Conservation (phyloP, 2,329 filamentous ascomycete genomes). For the Davidsoniella neocaledoniae region DNA sequence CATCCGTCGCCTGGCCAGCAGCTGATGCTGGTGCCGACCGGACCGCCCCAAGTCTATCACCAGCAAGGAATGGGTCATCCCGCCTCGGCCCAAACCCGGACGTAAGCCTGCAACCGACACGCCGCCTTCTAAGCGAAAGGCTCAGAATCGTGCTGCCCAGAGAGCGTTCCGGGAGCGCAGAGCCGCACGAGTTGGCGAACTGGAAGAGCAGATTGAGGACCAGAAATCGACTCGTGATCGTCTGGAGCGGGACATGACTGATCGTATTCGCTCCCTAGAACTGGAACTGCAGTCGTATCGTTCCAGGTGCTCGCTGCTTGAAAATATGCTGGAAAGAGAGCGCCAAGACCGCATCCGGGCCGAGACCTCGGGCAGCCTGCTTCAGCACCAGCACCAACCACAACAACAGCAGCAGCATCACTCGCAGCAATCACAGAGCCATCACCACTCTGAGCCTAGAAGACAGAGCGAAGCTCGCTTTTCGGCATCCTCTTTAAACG, state of each 20-base stretch:
- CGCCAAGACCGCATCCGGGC: slow-evolving; percentile 30
- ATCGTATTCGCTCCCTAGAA: slow-evolving; percentile 43
- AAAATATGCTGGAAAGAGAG: slow-evolving; percentile 45
- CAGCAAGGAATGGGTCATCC: slow-evolving; percentile 72
- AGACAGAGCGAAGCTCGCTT: slow-evolving; percentile 6
- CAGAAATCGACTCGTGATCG: slow-evolving; percentile 40
- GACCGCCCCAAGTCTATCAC: slow-evolving; percentile 45
- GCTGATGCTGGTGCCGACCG: slow-evolving; percentile 15
- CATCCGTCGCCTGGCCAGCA: no score
- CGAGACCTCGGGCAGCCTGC: slow-evolving; percentile 24
- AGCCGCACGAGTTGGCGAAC: slow-evolving; percentile 64
- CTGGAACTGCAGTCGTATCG: slow-evolving; percentile 49
- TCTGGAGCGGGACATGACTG: slow-evolving; percentile 37
- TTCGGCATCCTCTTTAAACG: slow-evolving; percentile 5
- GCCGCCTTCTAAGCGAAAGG: slow-evolving; percentile 81
- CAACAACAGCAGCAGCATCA: slow-evolving; percentile 14
- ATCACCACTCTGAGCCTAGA: slow-evolving; percentile 8
- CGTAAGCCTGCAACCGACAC: slow-evolving; percentile 89
- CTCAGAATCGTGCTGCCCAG: slow-evolving; percentile 85
- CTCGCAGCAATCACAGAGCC: slow-evolving; percentile 18
- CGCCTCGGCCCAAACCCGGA: slow-evolving; percentile 72
- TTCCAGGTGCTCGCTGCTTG: slow-evolving; percentile 42
- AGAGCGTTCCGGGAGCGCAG: slow-evolving; percentile 77
- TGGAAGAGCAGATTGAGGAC: slow-evolving; percentile 50
- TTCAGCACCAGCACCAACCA: slow-evolving; percentile 19